Conservation (phyloP, 1,284 basidiomycete genomes). For the Psilocybe mexicana region DNA sequence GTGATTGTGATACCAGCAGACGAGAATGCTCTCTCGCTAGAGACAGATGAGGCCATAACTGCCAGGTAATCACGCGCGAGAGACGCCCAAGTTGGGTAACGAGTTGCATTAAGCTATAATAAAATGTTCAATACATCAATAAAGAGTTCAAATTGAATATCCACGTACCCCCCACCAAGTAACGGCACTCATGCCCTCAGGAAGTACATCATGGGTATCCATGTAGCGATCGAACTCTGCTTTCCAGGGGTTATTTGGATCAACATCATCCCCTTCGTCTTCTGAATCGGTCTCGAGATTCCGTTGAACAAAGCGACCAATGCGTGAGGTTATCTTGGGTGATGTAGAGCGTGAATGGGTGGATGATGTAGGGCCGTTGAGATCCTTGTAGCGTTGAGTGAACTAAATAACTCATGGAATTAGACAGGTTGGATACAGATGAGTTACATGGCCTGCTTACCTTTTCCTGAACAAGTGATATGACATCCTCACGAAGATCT, state of each 20-base stretch:
- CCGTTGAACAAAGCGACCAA: neutral
- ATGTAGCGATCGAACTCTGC: conserved; percentile 2
- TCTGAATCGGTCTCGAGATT: neutral
- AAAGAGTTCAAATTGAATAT: neutral
- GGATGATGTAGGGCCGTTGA: neutral
- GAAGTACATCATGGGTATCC: conserved; percentile 30
- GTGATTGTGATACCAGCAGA: conserved; percentile 38
- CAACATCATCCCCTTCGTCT: neutral
- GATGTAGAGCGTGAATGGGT: neutral
- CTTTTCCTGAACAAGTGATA: neutral
- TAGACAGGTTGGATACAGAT: too few species aligned
- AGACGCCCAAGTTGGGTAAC: conserved; percentile 32
- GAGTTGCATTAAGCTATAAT: conserved; percentile 10
- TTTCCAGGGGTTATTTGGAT: neutral
- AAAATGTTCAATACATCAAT: neutral
- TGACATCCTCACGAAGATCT: neutral
- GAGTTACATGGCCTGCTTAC: neutral
- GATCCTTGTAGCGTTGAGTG: neutral
- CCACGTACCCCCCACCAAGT: conserved; percentile 34
- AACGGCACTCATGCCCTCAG: conserved; percentile 22
- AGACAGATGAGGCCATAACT: conserved; percentile 40
- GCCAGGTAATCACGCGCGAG: conserved; percentile 36
- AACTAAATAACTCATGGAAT: neutral
- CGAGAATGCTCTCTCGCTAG: conserved; percentile 37
- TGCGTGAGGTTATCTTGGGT: neutral